A percentile compares a stretch with the other conserved stretches of the same genome.
Evolutionary conservation across 169 alveolate species (phyloP).

Genomic region (Haemoproteus tartakovskyi): DNA sequence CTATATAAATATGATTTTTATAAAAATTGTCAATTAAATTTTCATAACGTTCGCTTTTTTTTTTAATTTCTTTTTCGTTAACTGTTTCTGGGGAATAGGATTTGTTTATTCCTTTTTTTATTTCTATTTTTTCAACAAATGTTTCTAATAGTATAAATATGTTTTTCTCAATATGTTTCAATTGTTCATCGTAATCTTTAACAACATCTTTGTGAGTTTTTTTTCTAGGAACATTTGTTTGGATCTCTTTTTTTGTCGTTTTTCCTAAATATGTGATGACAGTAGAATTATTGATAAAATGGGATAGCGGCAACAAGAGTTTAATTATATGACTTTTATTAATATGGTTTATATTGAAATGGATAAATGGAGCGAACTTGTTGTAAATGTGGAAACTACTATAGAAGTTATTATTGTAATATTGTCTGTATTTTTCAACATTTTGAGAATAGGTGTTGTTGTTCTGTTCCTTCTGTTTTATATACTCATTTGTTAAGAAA

Average conservation of each 20-base stretch:
- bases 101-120: slow-evolving; percentile 46
- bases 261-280: too few species aligned
- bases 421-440: background rate
- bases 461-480: background rate
- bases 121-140: slow-evolving; percentile 42
- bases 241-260: too few species aligned
- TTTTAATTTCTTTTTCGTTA: slow-evolving; percentile 43
- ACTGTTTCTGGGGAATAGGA: slow-evolving; percentile 30
- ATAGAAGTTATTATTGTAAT: slow-evolving; percentile 18
- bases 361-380: slow-evolving; percentile 13
- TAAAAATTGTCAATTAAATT: slow-evolving; percentile 42
- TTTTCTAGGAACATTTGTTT: too few species aligned
- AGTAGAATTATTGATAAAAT: slow-evolving; percentile 10
- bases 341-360: slow-evolving; percentile 25
- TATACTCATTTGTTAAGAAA: background rate
- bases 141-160: slow-evolving; percentile 34
- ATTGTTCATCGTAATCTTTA: too few species aligned
- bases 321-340: slow-evolving; percentile 54
- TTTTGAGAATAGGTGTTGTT: too few species aligned
- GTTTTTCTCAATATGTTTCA: slow-evolving; percentile 13
- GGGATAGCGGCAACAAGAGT: slow-evolving; percentile 34
- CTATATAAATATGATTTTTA: slow-evolving; percentile 53
- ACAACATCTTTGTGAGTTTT: too few species aligned
- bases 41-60: slow-evolving; percentile 24
- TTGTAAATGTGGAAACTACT: slow-evolving; percentile 41